Base-by-base conservation (phyloP, 768 basidiomycete genomes). In the Pisolithus microcarpus region DNA sequence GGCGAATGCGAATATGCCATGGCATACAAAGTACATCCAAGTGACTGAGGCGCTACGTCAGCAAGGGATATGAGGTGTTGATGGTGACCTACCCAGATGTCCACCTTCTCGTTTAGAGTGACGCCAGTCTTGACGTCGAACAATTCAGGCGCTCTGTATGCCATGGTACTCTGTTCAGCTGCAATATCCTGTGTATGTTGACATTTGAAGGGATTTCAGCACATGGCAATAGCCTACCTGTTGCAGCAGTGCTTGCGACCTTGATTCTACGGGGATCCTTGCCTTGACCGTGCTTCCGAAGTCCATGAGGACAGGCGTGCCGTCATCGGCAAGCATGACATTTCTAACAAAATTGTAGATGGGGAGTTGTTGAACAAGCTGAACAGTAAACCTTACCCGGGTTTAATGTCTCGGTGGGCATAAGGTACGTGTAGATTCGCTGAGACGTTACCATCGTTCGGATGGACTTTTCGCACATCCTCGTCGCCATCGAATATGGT, bases 91-190 rank as follows among this genome's bases (percentile, higher is more conserved):
- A 91, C 92, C 93, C 93, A 96, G 30, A 96, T 92, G 64, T 96
- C 93, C 10, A 96, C 93, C 62, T 92, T 94, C 71, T 97, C 95
- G 58, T 96, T 91, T 7, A 98, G 70, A 1, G 74, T 80, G 38
- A 78, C 72, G 21, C 90, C 91, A 5, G 93, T 97, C 65, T 95
- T 95, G 50, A 96, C 94, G 59, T 99, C 96, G 64, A 97, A 99
- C 19, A 99, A 74, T 63, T 99, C 96, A 0, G 96, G 96, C 2
- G 96, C 94, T 18, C 96, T 84, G 61, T 95, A 99, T 0, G 96
- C 90, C 96, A 99, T 98, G 11, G 93, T 92, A 57, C 92, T 95
- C 67, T 95, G 94, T 67, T 99, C 96, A 16, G 91, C 92, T 3
- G 96, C 96, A 56, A 95, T 82, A 65, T 99, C 96, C 80, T 89